Conservation (phyloP, 768 basidiomycete genomes). For the Rhodotorula graminis region DNA sequence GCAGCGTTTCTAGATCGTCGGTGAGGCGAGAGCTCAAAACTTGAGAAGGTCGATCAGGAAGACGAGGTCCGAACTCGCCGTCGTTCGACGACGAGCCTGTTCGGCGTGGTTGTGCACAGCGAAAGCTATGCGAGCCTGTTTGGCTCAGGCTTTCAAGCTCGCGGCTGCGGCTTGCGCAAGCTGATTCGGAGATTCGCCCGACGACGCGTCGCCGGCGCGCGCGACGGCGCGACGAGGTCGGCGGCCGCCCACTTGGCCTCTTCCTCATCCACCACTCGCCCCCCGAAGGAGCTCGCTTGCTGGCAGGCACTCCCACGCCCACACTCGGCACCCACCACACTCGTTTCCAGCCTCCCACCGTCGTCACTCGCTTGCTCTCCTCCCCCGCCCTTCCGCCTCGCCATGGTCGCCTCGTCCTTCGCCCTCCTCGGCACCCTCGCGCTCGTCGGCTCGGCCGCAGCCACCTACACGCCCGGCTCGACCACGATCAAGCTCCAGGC, state of each 20-base stretch:
- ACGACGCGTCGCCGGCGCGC: not conserved
- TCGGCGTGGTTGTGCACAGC: too few species aligned
- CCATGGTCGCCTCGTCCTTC: not conserved
- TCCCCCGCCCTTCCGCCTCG: not conserved
- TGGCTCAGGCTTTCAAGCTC: too few species aligned
- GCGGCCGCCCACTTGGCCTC: not conserved
- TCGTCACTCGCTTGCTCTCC: conserved; percentile 13
- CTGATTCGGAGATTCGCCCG: too few species aligned
- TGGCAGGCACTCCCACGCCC: not conserved
- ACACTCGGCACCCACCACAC: not conserved
- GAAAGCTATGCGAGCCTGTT: too few species aligned
- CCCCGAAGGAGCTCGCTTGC: not conserved
- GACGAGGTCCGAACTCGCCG: too few species aligned
- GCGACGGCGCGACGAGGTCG: not conserved
- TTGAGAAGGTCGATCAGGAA: not conserved
- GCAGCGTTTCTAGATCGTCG: not conserved
- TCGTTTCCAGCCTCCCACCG: not conserved
- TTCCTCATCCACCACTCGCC: not conserved
- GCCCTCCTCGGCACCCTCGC: not conserved
- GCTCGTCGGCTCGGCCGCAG: not conserved
- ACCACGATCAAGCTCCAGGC: conserved; percentile 1
- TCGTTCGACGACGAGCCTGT: too few species aligned
- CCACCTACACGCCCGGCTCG: not conserved
- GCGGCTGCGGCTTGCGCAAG: too few species aligned
- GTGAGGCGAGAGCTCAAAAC: not conserved